Conservation (phyloP, 176 grass and related monocot species). For the Puccinellia tenuiflora region DNA sequence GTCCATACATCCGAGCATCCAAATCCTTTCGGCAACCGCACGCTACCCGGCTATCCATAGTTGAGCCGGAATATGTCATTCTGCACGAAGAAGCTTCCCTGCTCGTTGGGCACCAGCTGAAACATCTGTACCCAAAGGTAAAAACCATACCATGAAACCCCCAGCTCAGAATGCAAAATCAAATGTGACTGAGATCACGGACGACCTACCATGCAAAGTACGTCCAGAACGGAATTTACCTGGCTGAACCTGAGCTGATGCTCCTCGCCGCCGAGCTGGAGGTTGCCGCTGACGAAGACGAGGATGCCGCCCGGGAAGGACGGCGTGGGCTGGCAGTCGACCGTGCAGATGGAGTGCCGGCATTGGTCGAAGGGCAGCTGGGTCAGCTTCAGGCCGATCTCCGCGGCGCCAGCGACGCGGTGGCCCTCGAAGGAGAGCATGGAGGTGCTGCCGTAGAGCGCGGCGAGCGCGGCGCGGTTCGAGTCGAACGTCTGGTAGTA, state of each 20-base stretch:
- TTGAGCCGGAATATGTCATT: constrained; percentile 92
- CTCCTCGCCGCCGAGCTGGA: constrained; percentile 76
- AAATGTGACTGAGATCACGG: background rate
- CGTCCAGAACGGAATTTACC: constrained; percentile 3
- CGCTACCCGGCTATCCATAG: constrained; percentile 46
- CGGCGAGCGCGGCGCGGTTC: constrained; percentile 41
- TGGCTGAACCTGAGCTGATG: constrained; percentile 83
- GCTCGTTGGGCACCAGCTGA: constrained; percentile 63
- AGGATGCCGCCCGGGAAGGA: constrained; percentile 47
- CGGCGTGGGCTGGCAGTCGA: constrained; percentile 71
- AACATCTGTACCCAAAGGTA: constrained; percentile 47
- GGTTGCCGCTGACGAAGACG: constrained; percentile 64
- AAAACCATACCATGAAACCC: background rate
- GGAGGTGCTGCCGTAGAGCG: constrained; percentile 56
- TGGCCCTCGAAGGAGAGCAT: constrained; percentile 85
- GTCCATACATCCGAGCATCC: constrained; percentile 8
- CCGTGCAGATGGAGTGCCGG: constrained; percentile 47
- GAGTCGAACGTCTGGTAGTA: constrained; percentile 73
- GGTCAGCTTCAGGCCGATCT: constrained; percentile 51
- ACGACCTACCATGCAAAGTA: no score
- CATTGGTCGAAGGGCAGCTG: constrained; percentile 68
- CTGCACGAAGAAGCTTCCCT: constrained; percentile 79
- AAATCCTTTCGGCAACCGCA: constrained; percentile 25
- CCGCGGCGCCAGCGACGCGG: constrained; percentile 29
- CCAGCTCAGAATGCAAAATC: background rate